Base-by-base conservation (phyloP, 345 rosid genomes). In the Lenwebbia sp. region DNA sequence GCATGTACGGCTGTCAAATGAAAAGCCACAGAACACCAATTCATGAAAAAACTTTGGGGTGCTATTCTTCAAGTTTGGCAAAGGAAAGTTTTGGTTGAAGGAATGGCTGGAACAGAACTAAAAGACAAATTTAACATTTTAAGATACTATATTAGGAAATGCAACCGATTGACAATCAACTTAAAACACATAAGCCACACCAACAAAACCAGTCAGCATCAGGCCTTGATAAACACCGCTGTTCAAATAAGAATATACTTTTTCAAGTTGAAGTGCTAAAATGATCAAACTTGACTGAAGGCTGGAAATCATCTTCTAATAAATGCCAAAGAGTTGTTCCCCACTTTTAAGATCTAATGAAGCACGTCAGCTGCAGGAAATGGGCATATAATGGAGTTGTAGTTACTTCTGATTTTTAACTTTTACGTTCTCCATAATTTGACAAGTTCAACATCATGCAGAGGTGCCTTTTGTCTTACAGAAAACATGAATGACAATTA, bases 1-100 rank as follows among this genome's bases (percentile, higher is more conserved):
- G 99, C 98, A 94, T 95, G 86, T 94, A 97, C 33, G 96, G 95
- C 98, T 97, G 93, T 41, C 51, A 83, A 85, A 90, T 70, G 47
- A 70, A 70, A 21, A 47, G 37, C 81, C 81, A 90, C 55, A 54
- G 84, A 83, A 30, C n/a, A 11, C 40, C 17, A 30, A 83, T 40
- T 25, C 26, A 23, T 83, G 8, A 85, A 84, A 84, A 10, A 88
- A 86, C 30, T 50, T 23, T 26, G 52, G 82, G 26, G 52, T 83
- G 78, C 15, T 25, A 53, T 74, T 25, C 84, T 51, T 78, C 56
- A 84, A 21, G 50, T 47, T 25, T 33, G 56, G 17, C 26, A 5
- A 25, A 22, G 55, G 10, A 84, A 47, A 41, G 83, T 37, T 74
- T 75, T 30, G 26, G 3, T 83, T 5, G 5, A 55, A 83, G 84